phyloP scores from a whole-genome alignment of 2,329 filamentous ascomycete species.

The Neobulgaria alba region DNA sequence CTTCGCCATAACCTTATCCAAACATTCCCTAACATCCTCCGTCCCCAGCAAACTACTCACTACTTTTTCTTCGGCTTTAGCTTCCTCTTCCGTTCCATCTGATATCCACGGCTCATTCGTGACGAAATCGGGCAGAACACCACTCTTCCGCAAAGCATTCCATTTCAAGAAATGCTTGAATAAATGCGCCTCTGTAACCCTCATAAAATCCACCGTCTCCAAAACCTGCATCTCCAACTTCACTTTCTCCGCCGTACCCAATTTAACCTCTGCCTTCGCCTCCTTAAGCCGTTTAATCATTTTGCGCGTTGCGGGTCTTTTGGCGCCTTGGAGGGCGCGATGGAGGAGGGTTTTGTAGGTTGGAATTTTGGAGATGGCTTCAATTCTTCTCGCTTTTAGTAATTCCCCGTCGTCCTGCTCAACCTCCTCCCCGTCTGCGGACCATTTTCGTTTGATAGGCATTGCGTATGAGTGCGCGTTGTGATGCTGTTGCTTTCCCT shows the following conservation, averaged over 20 bases:
- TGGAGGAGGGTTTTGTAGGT: constrained; percentile 53
- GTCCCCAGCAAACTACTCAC: constrained; percentile 45
- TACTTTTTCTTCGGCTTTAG: constrained; percentile 39
- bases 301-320: constrained; percentile 72
- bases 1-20: constrained; percentile 31
- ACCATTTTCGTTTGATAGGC: neutral
- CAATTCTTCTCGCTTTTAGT: too few species aligned
- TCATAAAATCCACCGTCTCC: constrained; percentile 40
- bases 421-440: too few species aligned
- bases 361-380: too few species aligned
- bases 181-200: constrained; percentile 38
- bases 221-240: constrained; percentile 49
- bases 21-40: constrained; percentile 40
- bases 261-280: constrained; percentile 35
- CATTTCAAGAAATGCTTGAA: constrained; percentile 41
- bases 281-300: constrained; percentile 50
- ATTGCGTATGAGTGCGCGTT: too few species aligned
- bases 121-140: constrained; percentile 33
- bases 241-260: constrained; percentile 48
- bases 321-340: constrained; percentile 61
- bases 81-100: constrained; percentile 21
- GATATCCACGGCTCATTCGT: constrained; percentile 26
- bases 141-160: constrained; percentile 38
- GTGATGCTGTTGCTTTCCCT: neutral
- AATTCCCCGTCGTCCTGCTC: constrained; percentile 10